phyloP scores from a whole-genome alignment of 371 early-diverging fungal genomes.

The Mortierella sp. region DNA sequence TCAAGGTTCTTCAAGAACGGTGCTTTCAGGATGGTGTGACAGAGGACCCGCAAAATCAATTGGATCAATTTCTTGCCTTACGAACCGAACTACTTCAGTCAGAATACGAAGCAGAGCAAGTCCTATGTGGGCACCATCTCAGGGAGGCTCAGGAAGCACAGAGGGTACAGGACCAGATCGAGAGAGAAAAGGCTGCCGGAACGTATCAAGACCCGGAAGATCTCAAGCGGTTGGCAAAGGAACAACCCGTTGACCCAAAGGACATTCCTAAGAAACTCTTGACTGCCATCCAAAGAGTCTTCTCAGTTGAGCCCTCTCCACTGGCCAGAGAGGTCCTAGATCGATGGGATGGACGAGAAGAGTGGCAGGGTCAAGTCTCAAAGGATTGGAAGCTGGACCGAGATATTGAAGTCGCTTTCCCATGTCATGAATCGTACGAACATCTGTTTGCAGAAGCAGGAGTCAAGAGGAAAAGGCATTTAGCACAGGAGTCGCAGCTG shows the following conservation, averaged over 20 bases:
- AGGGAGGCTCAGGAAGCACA: conserved; percentile 31
- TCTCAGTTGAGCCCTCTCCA: conserved; percentile 24
- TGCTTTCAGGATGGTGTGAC: not conserved
- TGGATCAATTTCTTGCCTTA: conserved; percentile 8
- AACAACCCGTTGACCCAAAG: conserved; percentile 42
- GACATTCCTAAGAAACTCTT: conserved; percentile 39
- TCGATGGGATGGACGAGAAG: conserved; percentile 33
- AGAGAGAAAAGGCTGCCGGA: conserved; percentile 25
- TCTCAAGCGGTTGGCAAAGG: conserved; percentile 19
- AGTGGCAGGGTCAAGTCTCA: conserved; percentile 47
- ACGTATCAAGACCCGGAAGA: conserved; percentile 38
- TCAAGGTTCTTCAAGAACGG: conserved; percentile 21
- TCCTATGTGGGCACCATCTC: conserved; percentile 44
- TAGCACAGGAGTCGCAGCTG: conserved; percentile 47
- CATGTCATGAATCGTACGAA: conserved; percentile 40
- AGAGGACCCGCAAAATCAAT: conserved; percentile 9
- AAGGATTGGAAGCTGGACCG: too few species aligned
- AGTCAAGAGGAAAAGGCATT: conserved; percentile 42
- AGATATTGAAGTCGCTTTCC: conserved; percentile 5
- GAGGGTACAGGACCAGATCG: conserved; percentile 17
- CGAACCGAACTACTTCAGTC: conserved; percentile 23
- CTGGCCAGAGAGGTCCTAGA: conserved; percentile 25
- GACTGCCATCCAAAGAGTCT: conserved; percentile 26
- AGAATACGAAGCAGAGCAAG: conserved; percentile 12
- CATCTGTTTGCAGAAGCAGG: conserved; percentile 41